Evolutionary conservation across 2,329 filamentous ascomycete genomes (phyloP).

Genomic region (Alternaria arbusti): DNA sequence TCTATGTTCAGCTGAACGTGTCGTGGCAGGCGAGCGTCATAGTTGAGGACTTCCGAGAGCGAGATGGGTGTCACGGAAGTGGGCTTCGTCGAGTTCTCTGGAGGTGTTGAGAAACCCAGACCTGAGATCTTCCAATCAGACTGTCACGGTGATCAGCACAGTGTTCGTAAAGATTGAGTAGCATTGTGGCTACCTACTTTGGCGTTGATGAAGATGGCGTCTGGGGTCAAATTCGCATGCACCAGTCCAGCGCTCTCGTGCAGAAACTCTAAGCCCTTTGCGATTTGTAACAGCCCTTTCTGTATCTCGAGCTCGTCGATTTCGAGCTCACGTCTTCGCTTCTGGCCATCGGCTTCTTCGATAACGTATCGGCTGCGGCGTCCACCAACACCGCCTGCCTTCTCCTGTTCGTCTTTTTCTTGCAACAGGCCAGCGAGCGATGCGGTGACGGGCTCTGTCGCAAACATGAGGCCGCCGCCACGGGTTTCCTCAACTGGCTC

Average conservation of each 20-base stretch:
- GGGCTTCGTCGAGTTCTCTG: constrained; percentile 74
- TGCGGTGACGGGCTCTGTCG: constrained; percentile 87
- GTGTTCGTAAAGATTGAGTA: constrained; percentile 8
- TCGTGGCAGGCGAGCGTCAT: constrained; percentile 81
- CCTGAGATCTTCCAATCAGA: constrained; percentile 99
- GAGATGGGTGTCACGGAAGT: constrained; percentile 81
- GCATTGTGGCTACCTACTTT: constrained; percentile 65
- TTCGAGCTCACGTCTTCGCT: constrained; percentile 78
- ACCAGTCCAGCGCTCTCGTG: constrained; percentile 94
- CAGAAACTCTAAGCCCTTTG: constrained; percentile 91
- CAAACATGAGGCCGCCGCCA: constrained; percentile 91
- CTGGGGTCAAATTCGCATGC: constrained; percentile 92
- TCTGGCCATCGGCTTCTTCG: constrained; percentile 76
- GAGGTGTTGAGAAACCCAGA: constrained; percentile 85
- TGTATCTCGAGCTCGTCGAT: constrained; percentile 98
- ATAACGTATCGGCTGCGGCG: constrained; percentile 80
- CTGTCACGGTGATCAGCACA: constrained; percentile 54
- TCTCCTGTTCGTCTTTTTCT: constrained; percentile 89
- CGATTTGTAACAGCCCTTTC: constrained; percentile 91
- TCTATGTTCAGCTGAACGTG: constrained; percentile 89
- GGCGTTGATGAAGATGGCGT: constrained; percentile 90
- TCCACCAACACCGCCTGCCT: constrained; percentile 69
- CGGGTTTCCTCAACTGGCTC: constrained; percentile 96
- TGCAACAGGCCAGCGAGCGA: constrained; percentile 82
- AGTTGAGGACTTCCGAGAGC: constrained; percentile 81